Evolutionary conservation across 1,284 basidiomycete species (phyloP).

Genomic region (Puccinia hordei): DNA sequence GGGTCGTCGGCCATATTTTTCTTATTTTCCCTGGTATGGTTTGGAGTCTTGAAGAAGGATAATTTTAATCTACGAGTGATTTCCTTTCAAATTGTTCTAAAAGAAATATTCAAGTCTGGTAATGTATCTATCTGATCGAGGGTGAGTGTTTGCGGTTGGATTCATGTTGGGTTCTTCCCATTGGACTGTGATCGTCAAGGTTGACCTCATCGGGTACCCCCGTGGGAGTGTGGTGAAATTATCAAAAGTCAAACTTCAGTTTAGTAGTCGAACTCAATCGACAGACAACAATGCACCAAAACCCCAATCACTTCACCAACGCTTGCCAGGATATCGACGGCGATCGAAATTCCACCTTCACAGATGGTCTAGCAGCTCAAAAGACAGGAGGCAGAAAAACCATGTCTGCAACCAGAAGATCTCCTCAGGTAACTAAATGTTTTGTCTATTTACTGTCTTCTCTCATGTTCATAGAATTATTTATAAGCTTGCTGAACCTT

Average conservation of each 20-base stretch:
- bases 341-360: not conserved
- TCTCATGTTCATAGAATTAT: not conserved
- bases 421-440: not conserved
- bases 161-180: not conserved
- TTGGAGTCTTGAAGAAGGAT: too few species aligned
- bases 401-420: not conserved
- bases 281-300: not conserved
- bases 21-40: too few species aligned
- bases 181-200: not conserved
- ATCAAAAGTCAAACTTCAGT: not conserved
- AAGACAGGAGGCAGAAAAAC: not conserved
- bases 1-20: conserved; percentile 4
- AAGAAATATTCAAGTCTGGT: too few species aligned
- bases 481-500: too few species aligned
- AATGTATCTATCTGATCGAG: not conserved
- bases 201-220: conserved; percentile 1
- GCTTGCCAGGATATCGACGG: not conserved
- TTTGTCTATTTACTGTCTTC: not conserved
- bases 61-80: too few species aligned
- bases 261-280: not conserved
- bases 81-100: too few species aligned
- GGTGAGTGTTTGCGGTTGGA: not conserved
- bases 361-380: not conserved
- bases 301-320: not conserved
- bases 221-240: not conserved